Base-by-base conservation (phyloP, 306 rosid species). In the Chamaecrista fasciculata region DNA sequence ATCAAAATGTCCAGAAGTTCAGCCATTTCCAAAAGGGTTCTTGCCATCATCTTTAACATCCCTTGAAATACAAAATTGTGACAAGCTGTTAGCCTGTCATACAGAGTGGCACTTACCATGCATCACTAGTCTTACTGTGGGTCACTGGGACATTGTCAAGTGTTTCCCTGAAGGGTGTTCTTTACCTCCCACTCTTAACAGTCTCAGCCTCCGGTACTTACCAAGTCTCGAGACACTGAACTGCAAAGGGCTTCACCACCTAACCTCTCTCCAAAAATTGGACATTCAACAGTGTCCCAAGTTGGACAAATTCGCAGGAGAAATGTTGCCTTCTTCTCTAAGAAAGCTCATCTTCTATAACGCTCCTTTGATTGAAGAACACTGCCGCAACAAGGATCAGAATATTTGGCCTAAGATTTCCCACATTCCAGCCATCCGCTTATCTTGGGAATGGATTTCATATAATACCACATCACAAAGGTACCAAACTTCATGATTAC, bases 121-220 rank as follows among this genome's bases (percentile, higher is more conserved):
- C 16, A 37, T 48, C 8, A 14, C 12, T 16, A 0, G 0, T 10
- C n/a, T 47, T 66, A 0, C 0, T 6, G 59, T 20, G 3, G 8
- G 31, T 0, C 18, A 21, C n/a, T n/a, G n/a, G 25, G 57, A 42
- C 0, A 70, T 20, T 29, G 23, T 57, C 1, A 5, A 42, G 36
- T 29, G 49, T 7, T 64, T 74, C 60, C 59, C 21, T 5, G 6
- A 19, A 40, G 59, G 31, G 12, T 14, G 37, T 31, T 65, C 33
- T 43, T 19, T 73, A 26, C 80, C 40, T 19, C 34, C 79, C 57
- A 8, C 46, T 20, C 44, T 75, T 4, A 11, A 0, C 0, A 1
- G 19, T 5, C 21, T 67, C 5, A 0, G 0, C 0, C 26, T 76
- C 0, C 0, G 0, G 0, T 0, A 0, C 0, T 31, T 33, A 1